Evolutionary conservation across 176 grass and related monocot genomes (phyloP).

Genomic region (Thalia dealbata): DNA sequence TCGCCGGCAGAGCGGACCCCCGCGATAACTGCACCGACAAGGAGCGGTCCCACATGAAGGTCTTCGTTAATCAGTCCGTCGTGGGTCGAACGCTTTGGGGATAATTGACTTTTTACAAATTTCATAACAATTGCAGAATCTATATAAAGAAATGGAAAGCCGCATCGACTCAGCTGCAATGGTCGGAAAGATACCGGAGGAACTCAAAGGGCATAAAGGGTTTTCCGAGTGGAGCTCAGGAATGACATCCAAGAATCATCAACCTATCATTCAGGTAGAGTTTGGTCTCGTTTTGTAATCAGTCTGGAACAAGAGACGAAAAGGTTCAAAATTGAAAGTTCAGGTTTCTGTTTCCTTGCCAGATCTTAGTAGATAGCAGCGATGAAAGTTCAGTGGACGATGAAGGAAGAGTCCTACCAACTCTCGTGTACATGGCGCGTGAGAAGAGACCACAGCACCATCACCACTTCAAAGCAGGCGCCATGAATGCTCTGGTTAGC

Average conservation of each 20-base stretch:
- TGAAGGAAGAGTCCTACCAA: slow-evolving; percentile 41
- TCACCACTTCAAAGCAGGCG: slow-evolving; percentile 79
- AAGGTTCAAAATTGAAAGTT: too few species aligned
- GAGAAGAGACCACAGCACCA: slow-evolving; percentile 52
- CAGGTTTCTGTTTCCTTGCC: not conserved
- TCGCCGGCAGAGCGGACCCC: slow-evolving; percentile 17
- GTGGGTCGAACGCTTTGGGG: too few species aligned
- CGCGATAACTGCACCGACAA: slow-evolving; percentile 12
- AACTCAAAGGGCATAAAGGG: slow-evolving; percentile 13
- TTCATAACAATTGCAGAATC: slow-evolving; percentile 21
- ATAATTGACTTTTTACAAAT: not conserved
- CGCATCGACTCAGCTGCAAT: slow-evolving; percentile 27
- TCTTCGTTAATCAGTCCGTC: not conserved
- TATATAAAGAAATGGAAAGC: slow-evolving; percentile 42
- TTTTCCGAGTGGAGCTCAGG: slow-evolving; percentile 45
- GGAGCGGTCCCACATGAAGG: slow-evolving; percentile 52
- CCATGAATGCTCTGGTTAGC: slow-evolving; percentile 53
- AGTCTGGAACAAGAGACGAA: too few species aligned
- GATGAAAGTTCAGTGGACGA: slow-evolving; percentile 27
- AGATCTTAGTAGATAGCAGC: slow-evolving; percentile 54
- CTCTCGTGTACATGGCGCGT: slow-evolving; percentile 59
- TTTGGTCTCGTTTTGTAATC: too few species aligned
- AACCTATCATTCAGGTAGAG: slow-evolving; percentile 47
- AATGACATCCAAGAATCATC: slow-evolving; percentile 41
- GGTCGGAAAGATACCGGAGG: slow-evolving; percentile 34